These are phyloP conservation scores for Inga leiocalycina DNA, from an alignment of 306 rosid species.

Conservation along the genomic window DNA sequence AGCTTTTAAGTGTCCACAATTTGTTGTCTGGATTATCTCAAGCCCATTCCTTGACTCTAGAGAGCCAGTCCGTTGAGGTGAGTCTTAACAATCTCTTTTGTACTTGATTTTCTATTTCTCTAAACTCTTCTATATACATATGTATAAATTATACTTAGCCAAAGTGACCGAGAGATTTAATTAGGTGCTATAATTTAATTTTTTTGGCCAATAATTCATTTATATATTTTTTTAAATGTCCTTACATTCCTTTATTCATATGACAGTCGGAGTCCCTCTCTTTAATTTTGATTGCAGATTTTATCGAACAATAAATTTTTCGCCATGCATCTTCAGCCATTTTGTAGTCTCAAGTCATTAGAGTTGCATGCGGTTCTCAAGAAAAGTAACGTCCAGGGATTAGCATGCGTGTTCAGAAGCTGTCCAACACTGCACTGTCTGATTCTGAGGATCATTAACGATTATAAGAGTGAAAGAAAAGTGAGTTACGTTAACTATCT, in stretches of 20 bases:
- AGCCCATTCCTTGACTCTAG: conserved; percentile 51
- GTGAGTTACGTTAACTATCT: conserved; percentile 45
- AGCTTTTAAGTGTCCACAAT: conserved; percentile 57
- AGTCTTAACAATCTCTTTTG: neutral
- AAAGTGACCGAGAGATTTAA: too few species aligned
- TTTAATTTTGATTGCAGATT: conserved; percentile 55
- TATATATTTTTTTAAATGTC: neutral
- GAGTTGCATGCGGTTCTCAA: conserved; percentile 64
- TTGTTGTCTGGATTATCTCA: conserved; percentile 60
- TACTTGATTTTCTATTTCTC: neutral
- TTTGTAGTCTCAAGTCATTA: conserved; percentile 59
- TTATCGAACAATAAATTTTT: conserved; percentile 58
- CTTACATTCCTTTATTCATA: neutral
- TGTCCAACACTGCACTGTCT: conserved; percentile 60
- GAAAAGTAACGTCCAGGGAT: conserved; percentile 59
- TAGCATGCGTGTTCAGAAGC: conserved; percentile 67
- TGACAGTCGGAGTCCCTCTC: neutral
- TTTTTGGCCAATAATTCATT: neutral
- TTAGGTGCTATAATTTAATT: neutral
- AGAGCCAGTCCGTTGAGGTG: conserved; percentile 67
- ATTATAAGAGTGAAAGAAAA: conserved; percentile 52
- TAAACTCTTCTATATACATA: neutral
- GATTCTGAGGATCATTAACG: conserved; percentile 56
- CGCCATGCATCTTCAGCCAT: conserved; percentile 52
- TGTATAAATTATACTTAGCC: too few species aligned